These are phyloP conservation scores for Cubamyces lactineus DNA, from an alignment of 768 basidiomycete genomes.

Conservation along the genomic window DNA sequence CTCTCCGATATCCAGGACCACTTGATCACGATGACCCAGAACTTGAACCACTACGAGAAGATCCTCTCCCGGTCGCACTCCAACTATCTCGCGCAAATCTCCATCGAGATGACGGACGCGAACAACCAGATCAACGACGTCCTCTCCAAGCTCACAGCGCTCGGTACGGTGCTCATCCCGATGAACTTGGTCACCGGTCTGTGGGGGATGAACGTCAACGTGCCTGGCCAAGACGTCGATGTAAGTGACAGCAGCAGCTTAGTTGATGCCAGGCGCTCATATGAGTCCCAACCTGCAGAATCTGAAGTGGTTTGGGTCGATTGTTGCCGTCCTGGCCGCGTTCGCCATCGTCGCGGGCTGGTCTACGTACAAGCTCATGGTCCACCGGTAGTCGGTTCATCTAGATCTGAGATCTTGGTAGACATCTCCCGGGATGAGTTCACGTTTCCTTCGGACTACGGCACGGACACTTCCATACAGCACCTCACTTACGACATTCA, in stretches of 20 bases:
- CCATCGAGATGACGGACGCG: conserved; percentile 99
- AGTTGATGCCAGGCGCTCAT: not conserved
- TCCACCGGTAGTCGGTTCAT: conserved; percentile 26
- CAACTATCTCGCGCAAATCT: conserved; percentile 98
- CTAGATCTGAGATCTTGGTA: not conserved
- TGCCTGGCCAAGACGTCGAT: conserved; percentile 76
- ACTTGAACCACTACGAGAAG: conserved; percentile 99
- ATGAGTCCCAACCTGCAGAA: not conserved
- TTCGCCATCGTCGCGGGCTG: conserved; percentile 85
- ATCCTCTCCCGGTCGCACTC: conserved; percentile 98
- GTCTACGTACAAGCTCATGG: conserved; percentile 78
- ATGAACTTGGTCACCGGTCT: conserved; percentile 97
- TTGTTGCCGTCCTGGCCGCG: conserved; percentile 76
- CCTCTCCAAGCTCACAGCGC: conserved; percentile 92
- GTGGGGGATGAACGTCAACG: conserved; percentile 99
- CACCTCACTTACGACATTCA: conserved; percentile 3
- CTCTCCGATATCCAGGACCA: conserved; percentile 98
- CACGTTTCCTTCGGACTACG: not conserved
- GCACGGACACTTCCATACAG: not conserved
- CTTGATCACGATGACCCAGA: conserved; percentile 99
- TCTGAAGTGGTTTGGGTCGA: conserved; percentile 71
- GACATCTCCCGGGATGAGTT: not conserved
- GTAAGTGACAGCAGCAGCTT: conserved; percentile 35
- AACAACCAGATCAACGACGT: conserved; percentile 99
- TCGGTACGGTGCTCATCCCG: conserved; percentile 96